phyloP scores from a whole-genome alignment of 2,329 filamentous ascomycete species.

The Bipolaris bicolor region DNA sequence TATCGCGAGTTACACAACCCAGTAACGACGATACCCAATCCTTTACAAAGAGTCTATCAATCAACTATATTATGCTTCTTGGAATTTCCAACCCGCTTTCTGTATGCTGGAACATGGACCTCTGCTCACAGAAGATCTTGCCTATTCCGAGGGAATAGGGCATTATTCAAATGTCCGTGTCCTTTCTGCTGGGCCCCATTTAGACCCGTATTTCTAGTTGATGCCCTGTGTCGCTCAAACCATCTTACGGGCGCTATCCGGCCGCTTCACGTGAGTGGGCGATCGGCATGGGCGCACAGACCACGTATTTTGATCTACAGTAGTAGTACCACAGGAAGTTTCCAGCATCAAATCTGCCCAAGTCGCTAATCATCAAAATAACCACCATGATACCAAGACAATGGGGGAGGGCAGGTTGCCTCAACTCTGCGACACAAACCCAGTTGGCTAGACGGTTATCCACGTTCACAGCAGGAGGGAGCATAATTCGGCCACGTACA shows the following conservation, averaged over 20 bases:
- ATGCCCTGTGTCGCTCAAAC: neutral
- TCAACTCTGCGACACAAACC: conserved; percentile 5
- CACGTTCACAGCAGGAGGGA: conserved; percentile 10
- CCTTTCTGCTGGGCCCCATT: too few species aligned
- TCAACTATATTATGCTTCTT: conserved; percentile 2
- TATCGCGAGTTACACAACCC: conserved; percentile 9
- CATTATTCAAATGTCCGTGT: neutral
- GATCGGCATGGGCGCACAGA: conserved; percentile 14
- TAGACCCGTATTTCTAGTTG: neutral
- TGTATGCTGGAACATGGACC: neutral
- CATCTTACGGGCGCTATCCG: conserved; percentile 7
- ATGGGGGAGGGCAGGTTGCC: conserved; percentile 11
- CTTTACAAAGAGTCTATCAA: conserved; percentile 6
- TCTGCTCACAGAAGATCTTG: neutral
- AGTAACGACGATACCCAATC: conserved; percentile 15
- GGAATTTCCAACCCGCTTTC: neutral
- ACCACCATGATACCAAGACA: conserved; percentile 19
- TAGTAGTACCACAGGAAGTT: conserved; percentile 8
- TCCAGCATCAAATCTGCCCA: neutral
- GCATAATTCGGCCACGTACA: conserved; percentile 20
- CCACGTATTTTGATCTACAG: neutral
- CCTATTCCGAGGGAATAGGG: neutral
- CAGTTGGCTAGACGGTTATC: conserved; percentile 7
- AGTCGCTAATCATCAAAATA: neutral
- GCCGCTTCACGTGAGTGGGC: conserved; percentile 7